Base-by-base conservation (phyloP, 192 early-diverging fungal species). In the Helicostylum pulchrum region DNA sequence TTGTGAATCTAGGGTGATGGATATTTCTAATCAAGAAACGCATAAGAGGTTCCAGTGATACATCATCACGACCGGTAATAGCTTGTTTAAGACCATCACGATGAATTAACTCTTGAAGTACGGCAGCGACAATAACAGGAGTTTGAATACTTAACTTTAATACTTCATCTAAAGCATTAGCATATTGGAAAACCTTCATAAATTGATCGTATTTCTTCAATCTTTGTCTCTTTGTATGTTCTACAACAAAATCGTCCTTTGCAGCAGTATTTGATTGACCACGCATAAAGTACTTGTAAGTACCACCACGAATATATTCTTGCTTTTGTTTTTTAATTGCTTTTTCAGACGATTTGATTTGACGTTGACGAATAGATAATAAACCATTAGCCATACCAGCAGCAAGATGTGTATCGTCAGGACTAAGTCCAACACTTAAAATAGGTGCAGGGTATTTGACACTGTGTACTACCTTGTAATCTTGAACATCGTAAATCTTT, bases 311-410 rank as follows among this genome's bases (percentile, higher is more conserved):
- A 12, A 74, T 65, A 53, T 66, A 72, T 34, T 68, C 50, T 11
- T 76, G 53, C 56, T 78, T 77, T 32, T 80, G 74, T 43, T 76
- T 59, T 61, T 85, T 77, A 17, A 65, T 51, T 4, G 55, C 72
- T 8, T 84, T 70, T 64, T 96, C 94, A 43, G 83, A 80, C 32
- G 89, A 83, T 64, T 93, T 88, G 15, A 90, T 80, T n/a, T 84
- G 79, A 51, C 95, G 85, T 59, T 90, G 87, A 50, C 92, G 90
- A 60, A 97, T 85, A 39, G 92, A 89, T 5, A 99, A 80, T 39
- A 93, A 77, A 36, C 97, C 94, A 39, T 84, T 88, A 46, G 90
- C 83, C 94, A 96, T 98, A 63, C 97, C 97, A 20, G 92, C 93
- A 0, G 86, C 93, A 59, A 99, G 75, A 61, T 90, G 87, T 11